Percentiles rank a stretch among this genome's conserved stretches.
phyloP scores from a whole-genome alignment of 2,329 filamentous ascomycete species.

The Didymella segeticola region DNA sequence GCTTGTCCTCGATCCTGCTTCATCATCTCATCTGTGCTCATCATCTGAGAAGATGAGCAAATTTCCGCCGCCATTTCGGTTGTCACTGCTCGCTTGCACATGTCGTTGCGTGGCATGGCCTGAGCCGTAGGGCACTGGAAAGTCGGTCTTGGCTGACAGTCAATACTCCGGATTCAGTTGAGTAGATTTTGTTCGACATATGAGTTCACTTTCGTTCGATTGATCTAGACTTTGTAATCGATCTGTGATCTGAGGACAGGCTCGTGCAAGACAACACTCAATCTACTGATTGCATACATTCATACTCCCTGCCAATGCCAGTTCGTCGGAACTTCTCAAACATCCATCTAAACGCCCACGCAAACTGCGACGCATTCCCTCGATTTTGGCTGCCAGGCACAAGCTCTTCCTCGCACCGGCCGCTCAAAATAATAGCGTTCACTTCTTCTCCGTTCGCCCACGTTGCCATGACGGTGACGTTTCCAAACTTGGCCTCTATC shows the following conservation, averaged over 20 bases:
- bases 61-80: background rate
- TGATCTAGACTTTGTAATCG: background rate
- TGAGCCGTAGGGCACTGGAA: background rate
- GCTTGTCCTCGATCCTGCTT: conserved; percentile 1
- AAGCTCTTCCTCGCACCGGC: conserved; percentile 3
- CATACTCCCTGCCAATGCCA: background rate
- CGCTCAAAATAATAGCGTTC: background rate
- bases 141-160: background rate
- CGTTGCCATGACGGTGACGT: background rate
- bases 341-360: conserved; percentile 9
- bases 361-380: conserved; percentile 2
- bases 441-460: too few relatives aligned
- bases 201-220: too few relatives aligned
- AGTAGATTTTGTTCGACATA: too few relatives aligned
- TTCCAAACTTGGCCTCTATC: conserved; percentile 7
- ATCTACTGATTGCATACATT: background rate
- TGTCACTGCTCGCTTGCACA: background rate
- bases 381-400: background rate
- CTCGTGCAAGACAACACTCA: background rate
- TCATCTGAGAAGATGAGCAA: conserved; percentile 1
- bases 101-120: background rate
- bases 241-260: background rate
- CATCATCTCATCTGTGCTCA: conserved; percentile 1
- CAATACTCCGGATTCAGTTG: too few relatives aligned
- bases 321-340: background rate